phyloP scores from a whole-genome alignment of 352 stramenopile genomes.

The Pythium phragmitis region DNA sequence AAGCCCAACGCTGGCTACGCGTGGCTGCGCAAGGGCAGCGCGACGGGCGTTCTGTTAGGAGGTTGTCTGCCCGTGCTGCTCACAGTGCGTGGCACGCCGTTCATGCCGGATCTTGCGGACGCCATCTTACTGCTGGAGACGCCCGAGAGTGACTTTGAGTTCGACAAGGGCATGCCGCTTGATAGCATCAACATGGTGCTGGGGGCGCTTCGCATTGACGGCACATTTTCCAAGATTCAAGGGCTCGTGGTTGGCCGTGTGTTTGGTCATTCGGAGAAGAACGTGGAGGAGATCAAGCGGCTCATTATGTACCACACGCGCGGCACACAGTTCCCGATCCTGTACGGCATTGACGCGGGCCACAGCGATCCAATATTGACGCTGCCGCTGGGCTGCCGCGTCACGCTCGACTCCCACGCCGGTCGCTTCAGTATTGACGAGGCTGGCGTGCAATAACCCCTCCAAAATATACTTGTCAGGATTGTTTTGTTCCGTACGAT shows the following conservation, averaged over 20 bases:
- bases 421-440: neutral
- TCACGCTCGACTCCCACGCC: neutral
- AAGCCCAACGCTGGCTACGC: conserved; percentile 43
- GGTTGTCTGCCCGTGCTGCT: conserved; percentile 59
- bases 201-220: conserved; percentile 43
- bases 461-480: too few relatives aligned
- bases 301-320: conserved; percentile 56
- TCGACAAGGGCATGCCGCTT: conserved; percentile 43
- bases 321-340: conserved; percentile 44
- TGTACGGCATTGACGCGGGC: conserved; percentile 54
- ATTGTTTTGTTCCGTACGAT: too few relatives aligned
- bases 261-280: conserved; percentile 37
- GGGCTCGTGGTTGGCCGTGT: conserved; percentile 49
- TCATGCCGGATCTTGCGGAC: conserved; percentile 39
- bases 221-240: conserved; percentile 45
- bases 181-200: conserved; percentile 46
- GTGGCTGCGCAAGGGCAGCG: conserved; percentile 39
- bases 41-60: conserved; percentile 39
- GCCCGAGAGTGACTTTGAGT: conserved; percentile 48
- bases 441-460: neutral
- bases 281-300: conserved; percentile 44
- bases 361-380: conserved; percentile 59
- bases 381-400: conserved; percentile 39
- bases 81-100: conserved; percentile 43
- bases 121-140: conserved; percentile 58